Evolutionary conservation across 2,329 filamentous ascomycete species (phyloP).

Genomic region (Botrytis hyacinthi): DNA sequence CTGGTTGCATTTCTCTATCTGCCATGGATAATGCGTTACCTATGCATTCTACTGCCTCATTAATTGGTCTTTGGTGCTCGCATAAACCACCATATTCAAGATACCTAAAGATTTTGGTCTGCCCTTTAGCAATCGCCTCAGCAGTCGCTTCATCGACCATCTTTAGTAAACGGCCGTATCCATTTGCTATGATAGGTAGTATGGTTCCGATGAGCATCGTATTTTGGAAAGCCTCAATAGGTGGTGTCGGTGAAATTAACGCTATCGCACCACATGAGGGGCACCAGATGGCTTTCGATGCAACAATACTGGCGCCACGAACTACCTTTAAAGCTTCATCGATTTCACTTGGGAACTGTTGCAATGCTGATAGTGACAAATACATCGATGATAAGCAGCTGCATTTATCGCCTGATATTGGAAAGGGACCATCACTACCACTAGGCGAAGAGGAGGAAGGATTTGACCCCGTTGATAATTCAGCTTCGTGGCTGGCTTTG

Average conservation of each 20-base stretch:
- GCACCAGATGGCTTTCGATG: slow-evolving; percentile 52
- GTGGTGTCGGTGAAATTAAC: slow-evolving; percentile 41
- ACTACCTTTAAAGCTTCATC: slow-evolving; percentile 32
- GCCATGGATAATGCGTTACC: neutral
- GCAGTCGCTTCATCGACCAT: slow-evolving; percentile 54
- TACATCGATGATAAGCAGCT: slow-evolving; percentile 38
- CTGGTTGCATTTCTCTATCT: slow-evolving; percentile 46
- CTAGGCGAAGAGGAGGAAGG: slow-evolving; percentile 26
- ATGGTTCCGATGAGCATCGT: slow-evolving; percentile 58
- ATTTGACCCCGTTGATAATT: slow-evolving; percentile 19
- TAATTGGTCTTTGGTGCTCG: slow-evolving; percentile 14
- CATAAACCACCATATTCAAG: slow-evolving; percentile 36
- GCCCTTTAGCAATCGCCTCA: slow-evolving; percentile 44
- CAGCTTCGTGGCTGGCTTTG: slow-evolving; percentile 10
- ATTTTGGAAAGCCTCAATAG: slow-evolving; percentile 55
- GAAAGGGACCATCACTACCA: slow-evolving; percentile 23
- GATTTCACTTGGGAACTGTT: slow-evolving; percentile 35
- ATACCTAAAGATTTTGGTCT: slow-evolving; percentile 38
- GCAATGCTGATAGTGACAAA: slow-evolving; percentile 35
- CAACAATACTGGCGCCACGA: slow-evolving; percentile 32
- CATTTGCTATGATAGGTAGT: slow-evolving; percentile 56
- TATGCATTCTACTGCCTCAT: slow-evolving; percentile 18
- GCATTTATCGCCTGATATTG: slow-evolving; percentile 25
- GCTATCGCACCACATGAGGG: slow-evolving; percentile 47
- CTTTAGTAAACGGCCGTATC: slow-evolving; percentile 54